Evolutionary conservation across 2,329 filamentous ascomycete species (phyloP), one percentile per base, ranked within the genome.

Genomic region (Calonectria montana): DNA sequence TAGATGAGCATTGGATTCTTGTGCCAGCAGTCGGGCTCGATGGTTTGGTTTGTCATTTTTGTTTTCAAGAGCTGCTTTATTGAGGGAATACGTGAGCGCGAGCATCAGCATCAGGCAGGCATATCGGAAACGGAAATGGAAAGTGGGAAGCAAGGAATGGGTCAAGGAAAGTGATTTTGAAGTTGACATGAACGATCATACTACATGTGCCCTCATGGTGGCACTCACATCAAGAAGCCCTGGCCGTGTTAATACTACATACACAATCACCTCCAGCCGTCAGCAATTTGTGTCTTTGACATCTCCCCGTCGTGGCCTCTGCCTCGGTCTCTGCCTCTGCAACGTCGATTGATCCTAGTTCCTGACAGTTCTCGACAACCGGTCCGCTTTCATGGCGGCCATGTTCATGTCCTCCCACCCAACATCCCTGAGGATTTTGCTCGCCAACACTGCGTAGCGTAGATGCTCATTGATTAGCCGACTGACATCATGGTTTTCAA

Each of bases 401-500:
- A 74, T 66, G 50, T 91, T 87, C 65, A 94, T 81, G 77, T 94
- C 91, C 77, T 95, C 93, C 85, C 94, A 93, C 1, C 90, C 89
- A 64, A 94, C 88, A 53, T 90, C 90, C 72, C 88, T 87, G 35
- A 97, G 84, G 70, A 96, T 92, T 50, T 85, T 88, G 18, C 93
- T 92, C 10, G 92, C 86, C 63, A 94, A 85, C 78, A 89, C 90
- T 70, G 92, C 90, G 80, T 96, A 96, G 75, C 91, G 88, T 71
- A 94, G 82, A 82, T 96, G 94, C 18, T 92, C 92, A 74, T 86
- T 90, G 65, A 94, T 88, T 74, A 91, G 87, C 67, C 91, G 88
- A 72, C 89, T 92, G 29, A 92, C 89, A 74, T 94, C 87, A 65
- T 93, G 85, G 76, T 94, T 95, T 81, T 95, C 93, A 66, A 93